A percentile compares a stretch with the other conserved stretches of the same genome.
Conservation (phyloP, 306 rosid genomes). For the Luffa aegyptiaca region DNA sequence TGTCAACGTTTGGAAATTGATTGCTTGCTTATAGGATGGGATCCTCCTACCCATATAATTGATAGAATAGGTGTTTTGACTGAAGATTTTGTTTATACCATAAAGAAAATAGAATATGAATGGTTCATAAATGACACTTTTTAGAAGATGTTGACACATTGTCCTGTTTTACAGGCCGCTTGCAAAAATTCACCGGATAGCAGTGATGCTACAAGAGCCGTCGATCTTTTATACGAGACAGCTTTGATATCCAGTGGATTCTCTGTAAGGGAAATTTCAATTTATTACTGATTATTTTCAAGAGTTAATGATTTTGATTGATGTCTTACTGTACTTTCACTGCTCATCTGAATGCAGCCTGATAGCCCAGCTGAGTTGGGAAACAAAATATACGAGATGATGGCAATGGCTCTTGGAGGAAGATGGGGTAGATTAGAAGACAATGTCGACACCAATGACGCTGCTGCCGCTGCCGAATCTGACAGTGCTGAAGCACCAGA, state of each 20-base stretch:
- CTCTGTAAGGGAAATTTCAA: slow-evolving; percentile 33
- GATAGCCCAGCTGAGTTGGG: slow-evolving; percentile 98
- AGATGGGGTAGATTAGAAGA: slow-evolving; percentile 90
- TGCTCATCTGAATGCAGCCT: slow-evolving; percentile 42
- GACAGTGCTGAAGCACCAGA: slow-evolving; percentile 28
- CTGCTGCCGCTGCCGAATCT: slow-evolving; percentile 16
- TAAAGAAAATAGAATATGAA: not conserved
- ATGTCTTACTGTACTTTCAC: not conserved
- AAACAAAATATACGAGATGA: slow-evolving; percentile 87
- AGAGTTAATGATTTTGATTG: not conserved
- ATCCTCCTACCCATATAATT: not conserved
- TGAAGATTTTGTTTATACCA: not conserved
- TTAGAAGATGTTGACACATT: not conserved
- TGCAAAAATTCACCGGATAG: slow-evolving; percentile 88
- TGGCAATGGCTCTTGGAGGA: slow-evolving; percentile 94
- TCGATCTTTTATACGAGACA: slow-evolving; percentile 79
- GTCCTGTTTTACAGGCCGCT: slow-evolving; percentile 55
- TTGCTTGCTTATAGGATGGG: not conserved
- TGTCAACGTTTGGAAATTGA: not conserved
- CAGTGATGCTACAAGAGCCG: slow-evolving; percentile 75
- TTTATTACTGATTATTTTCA: not conserved
- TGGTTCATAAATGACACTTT: not conserved
- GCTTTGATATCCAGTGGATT: slow-evolving; percentile 97
- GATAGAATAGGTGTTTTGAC: not conserved
- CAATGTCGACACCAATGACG: slow-evolving; percentile 8